Base-by-base conservation (phyloP, 305 asterid species). In the Plantago coronopus region DNA sequence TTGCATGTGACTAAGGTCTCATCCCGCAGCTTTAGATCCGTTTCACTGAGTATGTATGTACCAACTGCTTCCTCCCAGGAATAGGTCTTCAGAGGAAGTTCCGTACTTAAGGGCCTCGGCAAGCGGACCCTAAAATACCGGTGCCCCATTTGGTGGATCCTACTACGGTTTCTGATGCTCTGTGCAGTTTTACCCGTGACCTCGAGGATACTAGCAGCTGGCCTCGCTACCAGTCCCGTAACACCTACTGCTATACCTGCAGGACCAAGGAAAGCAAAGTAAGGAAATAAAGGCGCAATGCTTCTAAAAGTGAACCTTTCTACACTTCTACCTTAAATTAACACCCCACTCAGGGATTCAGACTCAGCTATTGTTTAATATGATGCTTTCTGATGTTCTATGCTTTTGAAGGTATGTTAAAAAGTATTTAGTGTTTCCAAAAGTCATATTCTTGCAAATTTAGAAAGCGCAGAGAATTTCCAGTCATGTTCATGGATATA, bases 11-110 rank as follows among this genome's bases (percentile, higher is more conserved):
- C 69, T 56, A 89, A 69, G 14, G 70, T 78, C 78, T 80, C 94
- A 11, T 81, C 84, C 69, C 73, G 71, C 72, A 78, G 72, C 68
- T 68, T 86, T 57, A 60, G 55, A 38, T 76, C 78, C 10, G 80
- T 70, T 56, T 83, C 91, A 43, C 75, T 67, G 71, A 87, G 95
- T 57, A 83, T 80, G 64, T 86, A 78, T 45, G 82, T 76, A 68
- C 97, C 99, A 27, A 89, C 72, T 37, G 99, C 97, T 81, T 93
- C 97, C 62, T 93, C 99, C 97, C 96, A 87, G 18, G 94, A 87
- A 72, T 89, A 93, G 15, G 96, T 86, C 74, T 71, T 77, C 65
- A 93, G 66, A 19, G 94, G 88, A 53, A 78, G 74, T 57, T 81
- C 96, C 42, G 80, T 63, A 56, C 81, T 85, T 63, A 89, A 74